These are phyloP conservation scores for Mycena alexandri DNA, from an alignment of 768 basidiomycete genomes.

Conservation along the genomic window DNA sequence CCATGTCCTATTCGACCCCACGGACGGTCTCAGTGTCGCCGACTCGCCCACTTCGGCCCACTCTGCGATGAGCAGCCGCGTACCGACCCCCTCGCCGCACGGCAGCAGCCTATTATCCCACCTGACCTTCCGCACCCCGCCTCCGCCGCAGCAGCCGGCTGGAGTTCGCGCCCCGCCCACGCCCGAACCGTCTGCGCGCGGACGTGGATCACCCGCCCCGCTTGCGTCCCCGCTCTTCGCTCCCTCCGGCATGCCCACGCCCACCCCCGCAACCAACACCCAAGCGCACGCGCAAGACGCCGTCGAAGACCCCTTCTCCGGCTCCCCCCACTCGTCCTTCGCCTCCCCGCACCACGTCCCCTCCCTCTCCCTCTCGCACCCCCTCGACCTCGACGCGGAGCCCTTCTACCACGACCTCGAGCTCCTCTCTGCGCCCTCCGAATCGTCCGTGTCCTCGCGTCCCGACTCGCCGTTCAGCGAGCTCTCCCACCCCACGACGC, in stretches of 20 bases:
- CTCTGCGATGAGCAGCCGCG: conserved; percentile 42
- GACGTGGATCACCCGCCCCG: conserved; percentile 18
- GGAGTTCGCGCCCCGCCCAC: conserved; percentile 25
- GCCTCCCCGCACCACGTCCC: conserved; percentile 46
- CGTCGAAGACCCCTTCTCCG: conserved; percentile 27
- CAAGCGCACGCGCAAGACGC: too few species aligned
- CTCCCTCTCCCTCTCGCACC: conserved; percentile 58
- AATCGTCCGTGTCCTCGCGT: too few species aligned
- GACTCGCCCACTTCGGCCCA: conserved; percentile 41
- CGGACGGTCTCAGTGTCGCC: conserved; percentile 32
- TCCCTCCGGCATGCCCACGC: conserved; percentile 7
- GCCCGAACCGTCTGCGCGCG: conserved; percentile 35
- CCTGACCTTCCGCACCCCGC: conserved; percentile 28
- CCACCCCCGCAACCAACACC: conserved; percentile 25
- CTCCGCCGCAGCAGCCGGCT: conserved; percentile 18
- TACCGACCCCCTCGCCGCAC: conserved; percentile 42
- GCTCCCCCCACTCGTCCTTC: conserved; percentile 30
- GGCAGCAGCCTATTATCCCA: conserved; percentile 34
- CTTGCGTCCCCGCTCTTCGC: conserved; percentile 9
- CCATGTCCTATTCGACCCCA: conserved; percentile 58
- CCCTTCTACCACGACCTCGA: conserved; percentile 58
- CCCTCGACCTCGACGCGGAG: conserved; percentile 58
- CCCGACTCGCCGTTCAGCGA: conserved; percentile 55
- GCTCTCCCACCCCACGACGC: too few species aligned
- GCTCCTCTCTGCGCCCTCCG: conserved; percentile 58